Conservation (phyloP, 2,329 filamentous ascomycete species). For the Aspergillus neoniger region DNA sequence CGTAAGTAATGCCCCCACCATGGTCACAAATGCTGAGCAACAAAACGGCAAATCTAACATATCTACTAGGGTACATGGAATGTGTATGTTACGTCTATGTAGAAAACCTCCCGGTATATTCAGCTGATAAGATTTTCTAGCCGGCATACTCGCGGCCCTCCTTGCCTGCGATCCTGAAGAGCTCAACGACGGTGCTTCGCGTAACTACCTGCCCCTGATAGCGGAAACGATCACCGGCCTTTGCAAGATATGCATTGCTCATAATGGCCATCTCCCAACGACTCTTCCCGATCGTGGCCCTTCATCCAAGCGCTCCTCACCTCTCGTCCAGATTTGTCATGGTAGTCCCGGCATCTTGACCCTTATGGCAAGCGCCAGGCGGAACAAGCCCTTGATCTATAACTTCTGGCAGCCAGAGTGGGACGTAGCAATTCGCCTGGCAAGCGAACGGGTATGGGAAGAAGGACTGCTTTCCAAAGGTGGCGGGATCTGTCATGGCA, state of each 20-base stretch:
- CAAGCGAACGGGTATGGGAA: slow-evolving; percentile 41
- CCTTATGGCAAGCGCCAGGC: slow-evolving; percentile 37
- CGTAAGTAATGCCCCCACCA: slow-evolving; percentile 30
- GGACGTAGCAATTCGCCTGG: slow-evolving; percentile 38
- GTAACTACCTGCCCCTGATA: slow-evolving; percentile 34
- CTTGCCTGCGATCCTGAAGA: slow-evolving; percentile 39
- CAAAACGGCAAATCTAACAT: not conserved
- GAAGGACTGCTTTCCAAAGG: slow-evolving; percentile 47
- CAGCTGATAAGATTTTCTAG: slow-evolving; percentile 18
- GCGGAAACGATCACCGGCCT: slow-evolving; percentile 40
- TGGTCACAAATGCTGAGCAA: not conserved
- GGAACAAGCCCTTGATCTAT: slow-evolving; percentile 27
- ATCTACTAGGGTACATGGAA: slow-evolving; percentile 30
- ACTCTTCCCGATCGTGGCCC: slow-evolving; percentile 33
- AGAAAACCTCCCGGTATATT: too few species aligned
- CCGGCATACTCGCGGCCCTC: slow-evolving; percentile 41
- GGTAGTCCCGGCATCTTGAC: slow-evolving; percentile 42
- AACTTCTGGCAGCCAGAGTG: slow-evolving; percentile 41
- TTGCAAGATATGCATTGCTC: slow-evolving; percentile 37
- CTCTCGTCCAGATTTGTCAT: slow-evolving; percentile 46
- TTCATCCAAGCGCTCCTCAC: slow-evolving; percentile 21
- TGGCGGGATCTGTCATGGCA: slow-evolving; percentile 44
- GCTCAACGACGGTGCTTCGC: slow-evolving; percentile 22
- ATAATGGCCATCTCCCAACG: slow-evolving; percentile 43
- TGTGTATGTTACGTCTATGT: slow-evolving; percentile 19